Conservation (phyloP, 805 yeast species). For the Kuraishia borneana region DNA sequence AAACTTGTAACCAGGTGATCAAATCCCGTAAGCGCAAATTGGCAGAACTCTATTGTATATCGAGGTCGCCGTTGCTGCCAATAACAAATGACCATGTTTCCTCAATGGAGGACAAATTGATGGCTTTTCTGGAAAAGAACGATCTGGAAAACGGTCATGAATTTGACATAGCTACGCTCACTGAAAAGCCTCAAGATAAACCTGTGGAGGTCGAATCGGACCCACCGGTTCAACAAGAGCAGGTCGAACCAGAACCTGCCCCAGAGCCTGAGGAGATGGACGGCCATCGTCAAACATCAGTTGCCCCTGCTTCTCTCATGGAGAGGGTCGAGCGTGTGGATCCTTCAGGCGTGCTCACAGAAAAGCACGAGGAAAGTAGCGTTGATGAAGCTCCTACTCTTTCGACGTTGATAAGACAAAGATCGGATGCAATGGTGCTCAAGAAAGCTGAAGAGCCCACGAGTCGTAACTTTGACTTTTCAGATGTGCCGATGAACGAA, state of each 20-base stretch:
- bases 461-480: slow-evolving; percentile 19
- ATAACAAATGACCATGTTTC: slow-evolving; percentile 24
- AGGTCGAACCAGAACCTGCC: slow-evolving; percentile 3
- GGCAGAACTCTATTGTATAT: slow-evolving; percentile 49
- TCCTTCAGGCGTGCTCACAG: slow-evolving; percentile 3
- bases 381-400: slow-evolving; percentile 17
- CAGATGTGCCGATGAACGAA: slow-evolving; percentile 30
- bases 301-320: neutral
- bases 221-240: neutral
- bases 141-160: slow-evolving; percentile 36
- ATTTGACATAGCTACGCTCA: slow-evolving; percentile 22
- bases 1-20: slow-evolving; percentile 30
- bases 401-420: slow-evolving; percentile 16
- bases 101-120: slow-evolving; percentile 26
- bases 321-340: neutral
- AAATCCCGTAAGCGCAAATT: slow-evolving; percentile 44
- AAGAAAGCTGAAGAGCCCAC: slow-evolving; percentile 17
- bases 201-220: no score
- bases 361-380: slow-evolving; percentile 7
- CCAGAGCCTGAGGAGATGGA: no score
- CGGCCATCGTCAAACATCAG: neutral
- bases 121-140: slow-evolving; percentile 37
- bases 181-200: no score
- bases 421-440: slow-evolving; percentile 10
- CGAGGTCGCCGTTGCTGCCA: slow-evolving; percentile 38